These are phyloP conservation scores for Leishmania tropica DNA, from an alignment of 208 protist genomes.

Conservation along the genomic window DNA sequence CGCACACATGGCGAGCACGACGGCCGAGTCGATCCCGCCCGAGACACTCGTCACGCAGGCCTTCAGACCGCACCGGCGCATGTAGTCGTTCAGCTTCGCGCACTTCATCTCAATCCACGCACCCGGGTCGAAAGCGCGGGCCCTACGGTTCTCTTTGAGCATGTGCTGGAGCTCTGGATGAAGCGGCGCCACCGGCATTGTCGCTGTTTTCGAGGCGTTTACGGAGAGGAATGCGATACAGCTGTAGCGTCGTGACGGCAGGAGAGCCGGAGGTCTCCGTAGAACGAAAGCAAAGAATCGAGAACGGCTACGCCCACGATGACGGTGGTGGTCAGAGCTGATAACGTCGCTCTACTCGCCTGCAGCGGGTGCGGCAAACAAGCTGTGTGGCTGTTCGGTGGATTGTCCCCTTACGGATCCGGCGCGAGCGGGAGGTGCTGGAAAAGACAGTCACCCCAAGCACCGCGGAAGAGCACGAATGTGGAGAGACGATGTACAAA, in stretches of 20 bases:
- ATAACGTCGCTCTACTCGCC: too few species aligned
- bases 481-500: neutral
- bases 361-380: neutral
- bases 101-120: conserved; percentile 91
- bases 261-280: neutral
- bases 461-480: neutral
- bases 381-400: neutral
- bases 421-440: neutral
- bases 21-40: conserved; percentile 95
- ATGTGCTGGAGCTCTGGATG: conserved; percentile 65
- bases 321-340: too few species aligned
- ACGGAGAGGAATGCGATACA: neutral
- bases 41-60: conserved; percentile 91
- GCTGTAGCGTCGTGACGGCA: neutral
- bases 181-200: conserved; percentile 55
- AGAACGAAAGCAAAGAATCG: neutral
- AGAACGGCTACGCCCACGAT: neutral
- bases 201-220: neutral
- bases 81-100: conserved; percentile 93
- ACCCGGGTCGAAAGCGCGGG: conserved; percentile 76
- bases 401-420: neutral
- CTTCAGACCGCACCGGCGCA: conserved; percentile 80
- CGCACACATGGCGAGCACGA: conserved; percentile 90
- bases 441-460: neutral
- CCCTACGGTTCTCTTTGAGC: conserved; percentile 70